These are phyloP conservation scores for Coelastrella sp. DNA, from an alignment of 139 green algal genomes.

Conservation along the genomic window DNA sequence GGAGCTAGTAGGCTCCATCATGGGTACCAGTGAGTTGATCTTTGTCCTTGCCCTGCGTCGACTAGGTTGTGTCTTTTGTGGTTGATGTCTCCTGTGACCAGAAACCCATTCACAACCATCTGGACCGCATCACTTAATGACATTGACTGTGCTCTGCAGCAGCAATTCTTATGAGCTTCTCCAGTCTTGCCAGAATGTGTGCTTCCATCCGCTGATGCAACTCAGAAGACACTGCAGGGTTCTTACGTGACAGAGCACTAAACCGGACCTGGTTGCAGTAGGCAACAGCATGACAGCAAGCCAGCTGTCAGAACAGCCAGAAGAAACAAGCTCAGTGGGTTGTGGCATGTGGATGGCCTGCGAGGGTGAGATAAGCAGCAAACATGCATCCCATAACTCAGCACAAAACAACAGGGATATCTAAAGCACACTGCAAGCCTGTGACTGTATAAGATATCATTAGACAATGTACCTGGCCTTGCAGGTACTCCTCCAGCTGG, in stretches of 20 bases:
- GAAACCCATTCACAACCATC: background rate
- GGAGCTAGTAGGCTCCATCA: too few relatives aligned
- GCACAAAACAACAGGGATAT: too few relatives aligned
- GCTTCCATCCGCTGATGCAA: conserved; percentile 52
- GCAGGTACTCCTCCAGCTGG: conserved; percentile 54
- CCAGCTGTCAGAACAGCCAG: too few relatives aligned
- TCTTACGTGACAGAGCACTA: conserved; percentile 48
- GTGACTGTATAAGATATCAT: background rate
- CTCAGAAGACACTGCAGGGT: conserved; percentile 39
- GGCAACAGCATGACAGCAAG: background rate
- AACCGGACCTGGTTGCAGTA: conserved; percentile 47
- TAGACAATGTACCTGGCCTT: conserved; percentile 14
- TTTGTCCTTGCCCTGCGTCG: too few relatives aligned
- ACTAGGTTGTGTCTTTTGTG: too few relatives aligned
- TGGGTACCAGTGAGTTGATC: too few relatives aligned
- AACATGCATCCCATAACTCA: too few relatives aligned
- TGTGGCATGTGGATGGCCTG: too few relatives aligned
- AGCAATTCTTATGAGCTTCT: conserved; percentile 32
- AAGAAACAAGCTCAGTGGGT: too few relatives aligned
- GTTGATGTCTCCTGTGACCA: too few relatives aligned
- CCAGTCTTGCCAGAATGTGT: conserved; percentile 20
- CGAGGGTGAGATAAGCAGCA: too few relatives aligned
- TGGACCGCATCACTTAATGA: background rate
- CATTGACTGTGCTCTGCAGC: too few relatives aligned
- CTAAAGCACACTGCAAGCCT: background rate